A percentile compares a stretch with the other conserved stretches of the same genome.
These are phyloP conservation scores for Citrus sp. DNA, from an alignment of 345 rosid species.

Conservation along the genomic window DNA sequence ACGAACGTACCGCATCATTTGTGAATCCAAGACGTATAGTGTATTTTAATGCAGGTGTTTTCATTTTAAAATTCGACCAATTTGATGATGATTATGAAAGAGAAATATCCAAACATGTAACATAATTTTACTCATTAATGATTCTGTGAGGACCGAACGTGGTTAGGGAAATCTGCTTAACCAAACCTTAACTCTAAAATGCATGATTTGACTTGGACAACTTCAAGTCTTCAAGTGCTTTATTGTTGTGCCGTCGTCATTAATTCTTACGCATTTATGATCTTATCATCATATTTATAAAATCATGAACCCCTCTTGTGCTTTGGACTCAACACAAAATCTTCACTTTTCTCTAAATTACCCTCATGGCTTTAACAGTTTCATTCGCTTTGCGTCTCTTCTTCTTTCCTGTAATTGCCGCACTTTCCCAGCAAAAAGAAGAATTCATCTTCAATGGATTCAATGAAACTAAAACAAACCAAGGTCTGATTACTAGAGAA, in stretches of 20 bases:
- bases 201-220: neutral
- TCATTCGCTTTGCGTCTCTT: slow-evolving; percentile 10
- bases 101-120: neutral
- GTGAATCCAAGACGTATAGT: too few relatives aligned
- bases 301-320: neutral
- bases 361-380: slow-evolving; percentile 6
- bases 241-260: neutral
- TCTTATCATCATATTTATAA: neutral
- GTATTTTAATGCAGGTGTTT: too few relatives aligned
- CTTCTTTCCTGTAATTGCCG: neutral
- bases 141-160: too few relatives aligned
- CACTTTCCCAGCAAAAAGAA: neutral
- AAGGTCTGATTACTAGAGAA: slow-evolving; percentile 10
- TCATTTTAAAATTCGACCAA: too few relatives aligned
- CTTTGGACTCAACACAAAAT: neutral
- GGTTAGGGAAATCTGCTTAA: neutral
- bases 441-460: slow-evolving; percentile 47
- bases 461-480: neutral
- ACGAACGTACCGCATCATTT: too few relatives aligned
- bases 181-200: too few relatives aligned
- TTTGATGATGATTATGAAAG: neutral
- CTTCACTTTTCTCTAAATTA: neutral
- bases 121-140: neutral
- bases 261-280: neutral
- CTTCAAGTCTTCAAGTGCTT: neutral